Conservation (phyloP, 441 rosid species). For the Omphalea diandra region DNA sequence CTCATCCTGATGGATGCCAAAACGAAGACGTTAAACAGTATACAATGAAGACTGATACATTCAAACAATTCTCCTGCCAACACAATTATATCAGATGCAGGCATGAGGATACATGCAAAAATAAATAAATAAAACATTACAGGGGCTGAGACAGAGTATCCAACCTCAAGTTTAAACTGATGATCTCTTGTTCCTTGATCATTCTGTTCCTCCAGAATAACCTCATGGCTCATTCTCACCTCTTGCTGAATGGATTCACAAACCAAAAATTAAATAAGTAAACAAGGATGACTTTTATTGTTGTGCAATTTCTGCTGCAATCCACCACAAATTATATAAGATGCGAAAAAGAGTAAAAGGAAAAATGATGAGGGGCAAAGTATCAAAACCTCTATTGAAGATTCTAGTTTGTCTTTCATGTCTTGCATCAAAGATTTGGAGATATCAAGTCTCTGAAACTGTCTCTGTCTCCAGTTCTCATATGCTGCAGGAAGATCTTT, state of each 20-base stretch:
- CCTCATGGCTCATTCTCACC: neutral
- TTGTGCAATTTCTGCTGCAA: conserved; percentile 9
- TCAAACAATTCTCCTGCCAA: neutral
- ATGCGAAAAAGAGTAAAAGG: neutral
- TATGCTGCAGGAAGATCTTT: conserved; percentile 73
- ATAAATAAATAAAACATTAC: neutral
- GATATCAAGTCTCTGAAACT: conserved; percentile 50
- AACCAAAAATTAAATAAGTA: conserved; percentile 12
- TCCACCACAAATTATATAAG: neutral
- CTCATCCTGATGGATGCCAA: conserved; percentile 17
- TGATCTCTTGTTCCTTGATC: conserved; percentile 9
- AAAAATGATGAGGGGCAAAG: conserved; percentile 15
- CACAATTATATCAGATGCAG: conserved; percentile 10
- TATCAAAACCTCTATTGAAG: conserved; percentile 51
- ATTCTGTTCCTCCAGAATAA: conserved; percentile 6
- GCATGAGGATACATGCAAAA: neutral
- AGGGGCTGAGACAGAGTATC: neutral
- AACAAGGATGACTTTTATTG: conserved; percentile 2
- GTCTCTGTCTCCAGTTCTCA: conserved; percentile 61
- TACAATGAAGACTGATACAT: neutral
- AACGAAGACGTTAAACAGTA: conserved; percentile 9
- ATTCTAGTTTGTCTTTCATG: conserved; percentile 44
- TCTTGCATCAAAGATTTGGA: conserved; percentile 61
- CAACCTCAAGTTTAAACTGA: conserved; percentile 12
- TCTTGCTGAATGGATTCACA: conserved; percentile 20